These are phyloP conservation scores for Fraxinus cuspidata DNA, from an alignment of 257 asterid genomes.

Conservation along the genomic window DNA sequence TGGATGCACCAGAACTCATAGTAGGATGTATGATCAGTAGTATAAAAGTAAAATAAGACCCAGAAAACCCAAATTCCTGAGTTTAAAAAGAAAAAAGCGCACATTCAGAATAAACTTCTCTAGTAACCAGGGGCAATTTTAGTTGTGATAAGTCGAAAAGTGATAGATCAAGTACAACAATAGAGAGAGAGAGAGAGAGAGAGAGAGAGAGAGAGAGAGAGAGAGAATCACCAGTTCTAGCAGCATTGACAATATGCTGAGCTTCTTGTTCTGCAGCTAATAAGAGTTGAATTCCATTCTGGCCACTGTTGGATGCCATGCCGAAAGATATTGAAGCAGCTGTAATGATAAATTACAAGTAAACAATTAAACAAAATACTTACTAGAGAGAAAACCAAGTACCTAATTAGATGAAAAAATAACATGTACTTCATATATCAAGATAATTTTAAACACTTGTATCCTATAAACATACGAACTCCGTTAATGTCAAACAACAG, in stretches of 20 bases:
- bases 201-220: conserved; percentile 5
- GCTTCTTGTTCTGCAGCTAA: conserved; percentile 70
- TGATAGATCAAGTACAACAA: neutral
- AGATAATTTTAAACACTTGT: neutral
- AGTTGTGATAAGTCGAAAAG: neutral
- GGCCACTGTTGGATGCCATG: conserved; percentile 54
- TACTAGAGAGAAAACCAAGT: conserved; percentile 3
- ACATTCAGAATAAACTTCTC: too few species aligned
- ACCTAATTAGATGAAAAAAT: neutral
- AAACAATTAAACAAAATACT: conserved; percentile 10
- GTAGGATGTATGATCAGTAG: neutral
- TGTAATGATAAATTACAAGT: conserved; percentile 19
- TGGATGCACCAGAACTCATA: neutral
- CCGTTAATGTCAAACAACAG: neutral
- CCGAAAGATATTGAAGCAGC: conserved; percentile 19
- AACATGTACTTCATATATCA: conserved; percentile 5
- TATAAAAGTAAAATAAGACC: neutral
- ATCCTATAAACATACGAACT: neutral
- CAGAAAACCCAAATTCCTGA: neutral
- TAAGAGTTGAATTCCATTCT: conserved; percentile 58
- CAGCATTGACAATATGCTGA: conserved; percentile 58
- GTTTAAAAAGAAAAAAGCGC: neutral
- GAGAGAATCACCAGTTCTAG: conserved; percentile 46
- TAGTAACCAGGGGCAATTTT: neutral
- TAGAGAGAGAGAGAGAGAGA: neutral